phyloP scores from a whole-genome alignment of 306 rosid species.

The Ormosia emarginata region DNA sequence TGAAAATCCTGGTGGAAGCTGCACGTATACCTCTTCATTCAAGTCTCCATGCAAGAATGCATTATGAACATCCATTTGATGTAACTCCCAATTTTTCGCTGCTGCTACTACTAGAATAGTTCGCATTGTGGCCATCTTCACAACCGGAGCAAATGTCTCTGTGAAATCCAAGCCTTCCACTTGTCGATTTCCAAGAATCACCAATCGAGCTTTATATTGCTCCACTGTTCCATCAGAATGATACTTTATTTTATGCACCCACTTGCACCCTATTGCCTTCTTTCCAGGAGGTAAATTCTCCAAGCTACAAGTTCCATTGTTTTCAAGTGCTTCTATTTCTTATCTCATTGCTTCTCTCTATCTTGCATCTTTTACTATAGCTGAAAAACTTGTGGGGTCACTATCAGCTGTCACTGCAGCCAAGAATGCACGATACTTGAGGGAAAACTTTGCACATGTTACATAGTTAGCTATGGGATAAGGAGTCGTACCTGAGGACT shows the following conservation, averaged over 20 bases:
- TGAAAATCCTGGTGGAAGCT: not conserved
- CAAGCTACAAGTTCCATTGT: not conserved
- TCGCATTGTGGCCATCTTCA: not conserved
- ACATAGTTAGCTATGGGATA: not conserved
- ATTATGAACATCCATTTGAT: not conserved
- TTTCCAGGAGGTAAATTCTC: not conserved
- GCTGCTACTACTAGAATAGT: not conserved
- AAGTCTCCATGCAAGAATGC: not conserved
- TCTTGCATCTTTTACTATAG: not conserved
- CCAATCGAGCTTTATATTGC: not conserved
- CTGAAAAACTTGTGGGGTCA: not conserved
- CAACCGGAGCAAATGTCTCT: no score
- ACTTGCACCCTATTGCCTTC: not conserved
- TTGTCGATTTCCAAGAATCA: not conserved
- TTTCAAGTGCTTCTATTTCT: not conserved
- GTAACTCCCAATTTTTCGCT: not conserved
- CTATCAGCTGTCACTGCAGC: not conserved
- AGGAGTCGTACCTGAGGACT: not conserved
- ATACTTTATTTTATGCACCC: not conserved
- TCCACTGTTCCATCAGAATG: not conserved
- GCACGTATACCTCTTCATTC: not conserved
- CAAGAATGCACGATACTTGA: not conserved
- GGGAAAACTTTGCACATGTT: not conserved
- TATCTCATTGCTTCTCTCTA: not conserved
- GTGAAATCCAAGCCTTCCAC: not conserved